Evolutionary conservation across 2,329 filamentous ascomycete genomes (phyloP).

Genomic region (Gremmenia infestans): DNA sequence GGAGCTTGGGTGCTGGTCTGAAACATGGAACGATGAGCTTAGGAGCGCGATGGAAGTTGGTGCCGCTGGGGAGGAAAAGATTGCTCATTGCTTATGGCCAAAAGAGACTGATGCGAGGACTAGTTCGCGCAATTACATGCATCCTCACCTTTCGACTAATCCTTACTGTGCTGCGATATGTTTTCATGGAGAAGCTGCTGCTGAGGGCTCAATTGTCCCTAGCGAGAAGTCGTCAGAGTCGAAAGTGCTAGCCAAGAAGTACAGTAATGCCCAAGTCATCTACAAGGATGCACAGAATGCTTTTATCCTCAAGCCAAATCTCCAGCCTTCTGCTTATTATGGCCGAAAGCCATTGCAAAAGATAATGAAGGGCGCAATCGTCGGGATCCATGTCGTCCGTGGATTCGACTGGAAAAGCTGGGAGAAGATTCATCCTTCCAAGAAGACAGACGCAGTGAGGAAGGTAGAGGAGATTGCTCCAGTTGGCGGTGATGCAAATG

Average conservation of each 20-base stretch:
- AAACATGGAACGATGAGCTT: constrained; percentile 90
- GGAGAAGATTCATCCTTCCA: constrained; percentile 59
- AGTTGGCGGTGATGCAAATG: constrained; percentile 13
- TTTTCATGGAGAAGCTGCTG: constrained; percentile 53
- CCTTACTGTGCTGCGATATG: constrained; percentile 56
- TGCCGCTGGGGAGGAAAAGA: constrained; percentile 84
- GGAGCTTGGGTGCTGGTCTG: constrained; percentile 80
- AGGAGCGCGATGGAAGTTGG: constrained; percentile 88
- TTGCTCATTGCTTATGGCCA: constrained; percentile 75
- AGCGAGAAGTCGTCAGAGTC: constrained; percentile 15
- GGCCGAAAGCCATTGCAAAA: constrained; percentile 75
- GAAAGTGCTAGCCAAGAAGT: constrained; percentile 45
- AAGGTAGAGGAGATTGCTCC: constrained; percentile 28
- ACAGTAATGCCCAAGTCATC: constrained; percentile 74
- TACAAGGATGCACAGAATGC: constrained; percentile 75
- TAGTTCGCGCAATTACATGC: constrained; percentile 25
- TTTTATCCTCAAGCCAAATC: constrained; percentile 78
- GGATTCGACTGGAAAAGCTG: constrained; percentile 78
- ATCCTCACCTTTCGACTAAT: constrained; percentile 35
- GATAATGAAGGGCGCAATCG: constrained; percentile 69
- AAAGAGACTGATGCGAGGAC: constrained; percentile 40
- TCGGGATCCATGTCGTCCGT: constrained; percentile 83
- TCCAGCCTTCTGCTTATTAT: constrained; percentile 81
- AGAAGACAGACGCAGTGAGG: constrained; percentile 27
- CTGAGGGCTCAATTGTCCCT: constrained; percentile 43